phyloP scores from a whole-genome alignment of 2,329 filamentous ascomycete species.

The Westerdykella ornata region DNA sequence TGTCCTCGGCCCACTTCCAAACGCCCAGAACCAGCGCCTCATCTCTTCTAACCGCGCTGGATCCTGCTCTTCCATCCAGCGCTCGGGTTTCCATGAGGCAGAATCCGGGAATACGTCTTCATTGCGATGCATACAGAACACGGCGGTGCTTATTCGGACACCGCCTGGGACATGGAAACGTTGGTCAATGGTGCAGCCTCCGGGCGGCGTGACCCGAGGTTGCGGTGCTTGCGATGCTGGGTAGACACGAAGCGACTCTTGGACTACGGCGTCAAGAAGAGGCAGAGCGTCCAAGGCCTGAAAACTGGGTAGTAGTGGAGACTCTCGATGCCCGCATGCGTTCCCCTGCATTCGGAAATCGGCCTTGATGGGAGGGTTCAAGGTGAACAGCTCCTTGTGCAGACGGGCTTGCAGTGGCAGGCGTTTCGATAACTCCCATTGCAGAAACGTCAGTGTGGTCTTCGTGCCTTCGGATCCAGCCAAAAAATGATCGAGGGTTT shows the following conservation, averaged over 20 bases:
- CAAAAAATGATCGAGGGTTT: conserved; percentile 65
- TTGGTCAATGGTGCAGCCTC: conserved; percentile 28
- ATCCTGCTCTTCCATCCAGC: conserved; percentile 33
- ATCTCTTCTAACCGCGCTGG: conserved; percentile 27
- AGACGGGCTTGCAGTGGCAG: conserved; percentile 32
- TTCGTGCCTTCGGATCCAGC: conserved; percentile 70
- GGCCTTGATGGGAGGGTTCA: no score
- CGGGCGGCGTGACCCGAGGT: conserved; percentile 44
- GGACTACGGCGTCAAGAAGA: conserved; percentile 50
- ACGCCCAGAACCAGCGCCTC: conserved; percentile 42
- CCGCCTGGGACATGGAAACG: conserved; percentile 31
- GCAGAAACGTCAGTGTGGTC: conserved; percentile 56
- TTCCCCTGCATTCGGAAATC: no score
- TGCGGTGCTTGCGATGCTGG: conserved; percentile 53
- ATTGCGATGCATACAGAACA: conserved; percentile 38
- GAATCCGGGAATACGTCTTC: conserved; percentile 35
- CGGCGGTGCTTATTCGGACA: conserved; percentile 34
- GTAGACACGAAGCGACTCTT: conserved; percentile 53
- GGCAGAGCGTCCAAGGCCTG: conserved; percentile 42
- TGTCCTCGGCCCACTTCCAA: conserved; percentile 39
- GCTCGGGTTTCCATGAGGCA: conserved; percentile 25
- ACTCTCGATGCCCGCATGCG: no score
- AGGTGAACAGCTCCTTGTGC: conserved; percentile 26
- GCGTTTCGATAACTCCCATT: conserved; percentile 46
- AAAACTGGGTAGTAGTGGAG: no score